Evolutionary conservation across 768 basidiomycete species (phyloP).

Genomic region (Russula abietina): DNA sequence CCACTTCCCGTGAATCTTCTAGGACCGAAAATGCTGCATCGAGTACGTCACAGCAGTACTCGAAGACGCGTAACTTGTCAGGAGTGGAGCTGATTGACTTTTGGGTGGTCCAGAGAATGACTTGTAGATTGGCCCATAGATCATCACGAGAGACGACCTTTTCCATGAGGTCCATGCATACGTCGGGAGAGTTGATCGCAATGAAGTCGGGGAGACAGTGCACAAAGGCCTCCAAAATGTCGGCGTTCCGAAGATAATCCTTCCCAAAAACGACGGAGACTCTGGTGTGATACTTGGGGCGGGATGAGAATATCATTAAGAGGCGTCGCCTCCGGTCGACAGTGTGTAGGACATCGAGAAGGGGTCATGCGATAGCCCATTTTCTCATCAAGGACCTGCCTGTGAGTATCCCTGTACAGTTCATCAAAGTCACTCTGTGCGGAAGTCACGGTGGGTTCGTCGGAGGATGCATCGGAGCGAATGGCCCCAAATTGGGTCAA

Average conservation of each 20-base stretch:
- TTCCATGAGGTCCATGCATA: neutral
- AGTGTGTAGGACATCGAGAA: conserved; percentile 7
- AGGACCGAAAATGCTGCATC: neutral
- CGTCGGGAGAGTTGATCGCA: neutral
- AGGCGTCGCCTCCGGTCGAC: conserved; percentile 5
- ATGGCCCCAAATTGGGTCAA: neutral
- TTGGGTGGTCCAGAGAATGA: conserved; percentile 3
- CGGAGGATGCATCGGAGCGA: no score
- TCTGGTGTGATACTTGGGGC: neutral
- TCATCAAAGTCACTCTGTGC: neutral
- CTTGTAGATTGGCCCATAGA: conserved; percentile 11
- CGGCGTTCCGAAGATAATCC: neutral
- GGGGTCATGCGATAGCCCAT: conserved; percentile 4
- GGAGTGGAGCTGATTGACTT: neutral
- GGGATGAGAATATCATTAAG: neutral
- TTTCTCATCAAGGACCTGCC: neutral
- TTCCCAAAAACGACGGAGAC: conserved; percentile 2
- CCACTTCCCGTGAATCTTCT: conserved; percentile 3
- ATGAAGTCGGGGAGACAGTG: conserved; percentile 1
- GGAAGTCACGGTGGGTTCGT: neutral
- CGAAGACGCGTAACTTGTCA: conserved; percentile 8
- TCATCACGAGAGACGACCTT: neutral
- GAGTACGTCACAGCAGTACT: conserved; percentile 2
- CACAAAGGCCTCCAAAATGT: conserved; percentile 4
- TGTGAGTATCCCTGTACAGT: neutral